These are phyloP conservation scores for Mycena filopes DNA, from an alignment of 768 basidiomycete species.

Conservation along the genomic window DNA sequence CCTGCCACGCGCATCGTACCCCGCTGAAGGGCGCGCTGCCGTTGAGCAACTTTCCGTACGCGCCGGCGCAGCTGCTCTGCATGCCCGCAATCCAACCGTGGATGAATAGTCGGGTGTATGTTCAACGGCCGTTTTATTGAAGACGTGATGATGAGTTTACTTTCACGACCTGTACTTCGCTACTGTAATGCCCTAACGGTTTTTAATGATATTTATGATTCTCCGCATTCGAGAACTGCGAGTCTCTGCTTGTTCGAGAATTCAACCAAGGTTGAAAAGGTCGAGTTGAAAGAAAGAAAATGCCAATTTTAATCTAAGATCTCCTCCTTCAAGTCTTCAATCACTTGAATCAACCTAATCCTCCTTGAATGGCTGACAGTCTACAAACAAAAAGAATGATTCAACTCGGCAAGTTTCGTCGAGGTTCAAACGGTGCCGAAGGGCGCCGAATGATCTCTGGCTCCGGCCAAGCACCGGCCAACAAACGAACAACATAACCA, in stretches of 20 bases:
- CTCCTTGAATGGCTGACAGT: too few species aligned
- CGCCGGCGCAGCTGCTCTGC: constrained; percentile 18
- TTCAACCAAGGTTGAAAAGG: not conserved
- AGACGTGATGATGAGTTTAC: not conserved
- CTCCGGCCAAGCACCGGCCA: too few species aligned
- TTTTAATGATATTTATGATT: not conserved
- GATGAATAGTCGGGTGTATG: constrained; percentile 17
- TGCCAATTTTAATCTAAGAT: too few species aligned
- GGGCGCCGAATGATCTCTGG: too few species aligned
- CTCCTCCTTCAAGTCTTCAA: too few species aligned
- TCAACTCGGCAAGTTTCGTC: too few species aligned
- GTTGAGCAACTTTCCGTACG: constrained; percentile 8
- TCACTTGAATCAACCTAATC: too few species aligned
- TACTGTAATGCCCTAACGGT: not conserved
- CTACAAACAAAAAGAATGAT: too few species aligned
- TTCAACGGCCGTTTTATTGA: constrained; percentile 10
- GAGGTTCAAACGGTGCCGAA: too few species aligned
- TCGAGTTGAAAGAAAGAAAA: too few species aligned
- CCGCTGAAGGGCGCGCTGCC: not conserved
- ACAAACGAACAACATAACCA: too few species aligned
- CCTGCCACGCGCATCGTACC: not conserved
- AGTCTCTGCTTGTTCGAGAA: not conserved
- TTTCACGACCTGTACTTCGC: not conserved
- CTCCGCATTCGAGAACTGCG: too few species aligned
- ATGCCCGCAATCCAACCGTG: constrained; percentile 9